Base-by-base conservation (phyloP, 345 rosid species). In the Eucalyptus curtisii region DNA sequence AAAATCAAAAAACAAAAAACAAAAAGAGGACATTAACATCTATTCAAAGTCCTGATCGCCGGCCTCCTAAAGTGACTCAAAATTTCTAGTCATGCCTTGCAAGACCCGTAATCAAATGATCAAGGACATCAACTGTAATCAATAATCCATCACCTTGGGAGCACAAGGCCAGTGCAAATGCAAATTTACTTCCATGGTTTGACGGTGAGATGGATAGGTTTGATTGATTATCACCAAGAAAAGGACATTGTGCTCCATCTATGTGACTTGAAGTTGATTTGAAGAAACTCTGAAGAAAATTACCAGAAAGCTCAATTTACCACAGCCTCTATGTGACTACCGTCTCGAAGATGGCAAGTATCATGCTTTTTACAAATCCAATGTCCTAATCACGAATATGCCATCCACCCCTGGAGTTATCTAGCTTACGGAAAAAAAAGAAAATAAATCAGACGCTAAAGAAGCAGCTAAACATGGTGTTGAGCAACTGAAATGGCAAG, bases 1-100 rank as follows among this genome's bases (percentile, higher is more conserved):
- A 11, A 24, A 10, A 24, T n/a, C n/a, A 10, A 10, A 12, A 27
- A 6, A 53, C 12, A 4, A 64, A 4, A 4, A 7, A 3, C 2
- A 6, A 13, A 66, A 13, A n/a, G 40, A n/a, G 19, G 76, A n/a
- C 37, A n/a, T 4, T 31, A n/a, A 64, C 76, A 64, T 7, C 14
- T 57, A 0, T 10, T 50, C 4, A 50, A 50, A 50, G 53, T 50
- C 8, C 16, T 25, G 15, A 59, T 59, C 8, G 66, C 66, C 12
- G 31, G 66, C 13, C 64, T 1, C n/a, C 64, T 25, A 9, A 57
- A 57, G 64, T 2, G 2, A 10, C 30, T 57, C 13, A 25, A 59
- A 59, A 59, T 27, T 59, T 27, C 66, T 0, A 12, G 31, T 27
- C 66, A 25, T 59, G 66, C 66, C 66, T 59, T 27, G 66, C n/a